Base-by-base conservation (phyloP, 306 rosid genomes). In the Quercus bicolor region DNA sequence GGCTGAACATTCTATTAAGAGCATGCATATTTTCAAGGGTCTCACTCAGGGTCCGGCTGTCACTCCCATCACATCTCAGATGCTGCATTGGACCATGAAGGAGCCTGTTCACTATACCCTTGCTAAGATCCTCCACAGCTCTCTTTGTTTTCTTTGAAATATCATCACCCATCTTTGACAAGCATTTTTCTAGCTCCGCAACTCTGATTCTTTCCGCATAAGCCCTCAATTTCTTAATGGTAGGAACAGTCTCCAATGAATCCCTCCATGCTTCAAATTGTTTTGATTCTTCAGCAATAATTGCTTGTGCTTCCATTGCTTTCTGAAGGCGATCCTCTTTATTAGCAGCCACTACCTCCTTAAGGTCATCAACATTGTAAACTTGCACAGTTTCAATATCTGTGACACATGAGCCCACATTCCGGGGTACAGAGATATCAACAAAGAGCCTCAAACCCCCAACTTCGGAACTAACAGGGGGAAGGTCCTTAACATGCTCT, bases 61-160 rank as follows among this genome's bases (percentile, higher is more conserved):
- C 99, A 79, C 90, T 96, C 60, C 99, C 99, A 73, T 96, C 99
- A 52, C 98, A 93, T 86, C 99, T 90, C 73, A 96, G 85, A 83
- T 96, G 99, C 82, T 96, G 97, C 99, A 96, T 93, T 23, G 99
- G 99, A 76, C 99, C 99, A 73, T 96, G 99, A 73, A 96, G 99
- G 75, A 96, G 90, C 92, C 89, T 91, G 83, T 96, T 96, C 81
- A 96, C 96, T 68, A 96, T 89, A 43, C 99, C 99, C 43, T 98
- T 92, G 86, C 99, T 93, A 28, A 96, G 99, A 87, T 93, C 99
- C 79, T 96, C 99, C 37, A 93, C 97, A 24, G 99, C 96, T 83
- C 76, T 88, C 83, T 89, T 90, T 4, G 93, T 93, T 89, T 96
- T 96, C 92, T 93, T 96, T 60, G 97, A 55, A 75, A 96, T 81